Base-by-base conservation (phyloP, 495 filamentous ascomycete genomes). In the Neurospora sp. region DNA sequence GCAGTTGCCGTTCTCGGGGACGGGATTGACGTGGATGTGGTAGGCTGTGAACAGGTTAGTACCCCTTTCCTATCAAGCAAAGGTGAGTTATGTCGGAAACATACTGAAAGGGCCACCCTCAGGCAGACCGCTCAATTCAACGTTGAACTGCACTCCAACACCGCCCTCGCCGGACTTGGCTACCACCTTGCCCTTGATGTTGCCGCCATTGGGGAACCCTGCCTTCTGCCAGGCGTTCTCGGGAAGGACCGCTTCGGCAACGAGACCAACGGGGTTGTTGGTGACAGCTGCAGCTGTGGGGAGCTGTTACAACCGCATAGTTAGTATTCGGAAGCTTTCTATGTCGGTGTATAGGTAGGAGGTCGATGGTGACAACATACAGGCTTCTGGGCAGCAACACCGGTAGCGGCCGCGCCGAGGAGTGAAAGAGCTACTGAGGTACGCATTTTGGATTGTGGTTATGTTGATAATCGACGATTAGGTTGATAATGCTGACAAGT, bases 1-100 rank as follows among this genome's bases (percentile, higher is more conserved):
- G 85, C 94, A 97, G 86, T 93, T 94, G 72, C 94, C 94, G 76
- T 90, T 81, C 42, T 84, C 81, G 4, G 91, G 89, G 40, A 97
- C 91, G 18, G 91, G 91, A 59, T 83, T 79, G 72, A 89, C 88
- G 83, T 97, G 93, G 77, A 97, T 86, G 76, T 97, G 93, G 84
- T 97, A 97, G 39, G 85, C 93, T 94, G 73, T 27, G 27, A 38
- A 22, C 4, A 61, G 40, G 48, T 27, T 39, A 22, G 37, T 39
- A 9, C 38, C 16, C 8, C 9, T 39, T 20, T 22, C 61, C 53
- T 27, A 40, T 22, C 27, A 68, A 27, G 42, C 35, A 68, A 18
- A 61, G 10, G 27, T 37, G 22, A 16, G 20, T 9, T 22, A 27
- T 59, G 48, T 27, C 10, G 48, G 48, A 2, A 39, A 88, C 90